phyloP scores from a whole-genome alignment of 176 grass and related monocot genomes.

The Avena insularis region DNA sequence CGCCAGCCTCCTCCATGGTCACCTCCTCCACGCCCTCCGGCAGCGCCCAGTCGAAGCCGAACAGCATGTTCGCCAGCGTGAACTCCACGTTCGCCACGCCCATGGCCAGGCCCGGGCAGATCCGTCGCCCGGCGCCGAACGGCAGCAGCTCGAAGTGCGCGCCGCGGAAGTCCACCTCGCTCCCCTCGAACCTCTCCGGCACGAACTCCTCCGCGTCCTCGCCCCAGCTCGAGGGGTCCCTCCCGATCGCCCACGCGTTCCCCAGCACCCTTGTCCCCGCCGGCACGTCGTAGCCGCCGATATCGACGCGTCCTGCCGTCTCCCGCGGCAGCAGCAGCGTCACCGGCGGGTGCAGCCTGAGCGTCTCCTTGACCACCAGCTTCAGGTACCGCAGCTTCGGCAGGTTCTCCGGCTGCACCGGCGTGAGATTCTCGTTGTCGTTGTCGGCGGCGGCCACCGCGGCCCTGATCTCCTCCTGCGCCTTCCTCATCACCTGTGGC shows the following conservation, averaged over 20 bases:
- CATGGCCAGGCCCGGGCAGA: conserved; percentile 58
- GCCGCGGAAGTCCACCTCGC: conserved; percentile 20
- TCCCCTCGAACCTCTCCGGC: neutral
- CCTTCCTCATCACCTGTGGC: too few relatives aligned
- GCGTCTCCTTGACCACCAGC: conserved; percentile 29
- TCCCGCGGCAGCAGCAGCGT: conserved; percentile 40
- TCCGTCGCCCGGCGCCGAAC: conserved; percentile 62
- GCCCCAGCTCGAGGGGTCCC: neutral
- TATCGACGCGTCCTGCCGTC: neutral
- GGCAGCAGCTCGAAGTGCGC: conserved; percentile 64
- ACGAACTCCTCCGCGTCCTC: neutral
- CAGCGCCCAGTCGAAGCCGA: conserved; percentile 38
- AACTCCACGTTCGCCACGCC: conserved; percentile 30
- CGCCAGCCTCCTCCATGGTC: conserved; percentile 21
- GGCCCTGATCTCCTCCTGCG: too few relatives aligned
- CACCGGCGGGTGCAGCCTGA: conserved; percentile 1
- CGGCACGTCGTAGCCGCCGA: conserved; percentile 14
- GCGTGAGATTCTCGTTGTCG: too few relatives aligned
- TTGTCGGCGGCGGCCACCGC: too few relatives aligned
- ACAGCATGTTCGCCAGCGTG: conserved; percentile 28
- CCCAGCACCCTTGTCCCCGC: neutral
- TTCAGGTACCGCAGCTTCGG: conserved; percentile 28
- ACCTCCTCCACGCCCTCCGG: conserved; percentile 9
- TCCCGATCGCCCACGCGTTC: conserved; percentile 16
- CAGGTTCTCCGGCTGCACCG: conserved; percentile 1